Evolutionary conservation across 148 eudicot species (phyloP).

Genomic region (Rhododendron kiyosumense): DNA sequence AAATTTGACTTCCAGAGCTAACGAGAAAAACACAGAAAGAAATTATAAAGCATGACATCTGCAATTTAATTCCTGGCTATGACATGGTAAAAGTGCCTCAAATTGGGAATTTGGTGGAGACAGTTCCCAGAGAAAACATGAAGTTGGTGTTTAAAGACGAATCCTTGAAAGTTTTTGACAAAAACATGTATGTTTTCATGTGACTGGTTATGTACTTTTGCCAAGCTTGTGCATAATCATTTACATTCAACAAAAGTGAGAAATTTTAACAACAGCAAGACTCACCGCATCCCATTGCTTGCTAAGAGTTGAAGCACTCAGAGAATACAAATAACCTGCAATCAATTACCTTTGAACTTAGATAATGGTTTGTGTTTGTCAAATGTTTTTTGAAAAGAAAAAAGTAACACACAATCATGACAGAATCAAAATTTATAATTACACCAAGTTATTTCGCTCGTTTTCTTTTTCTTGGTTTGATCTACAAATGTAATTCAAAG

Average conservation of each 20-base stretch:
- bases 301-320: constrained; percentile 88
- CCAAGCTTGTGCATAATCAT: neutral
- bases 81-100: neutral
- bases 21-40: neutral
- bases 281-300: constrained; percentile 79
- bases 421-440: neutral
- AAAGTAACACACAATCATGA: neutral
- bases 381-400: neutral
- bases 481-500: neutral
- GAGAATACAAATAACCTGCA: constrained; percentile 82
- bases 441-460: neutral
- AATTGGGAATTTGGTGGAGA: neutral
- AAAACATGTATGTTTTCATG: neutral
- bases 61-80: neutral
- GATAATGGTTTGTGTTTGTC: neutral
- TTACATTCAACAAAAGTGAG: constrained; percentile 2
- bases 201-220: neutral
- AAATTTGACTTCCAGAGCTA: neutral
- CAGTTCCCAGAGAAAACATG: neutral
- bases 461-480: neutral
- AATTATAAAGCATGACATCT: neutral
- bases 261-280: constrained; percentile 7
- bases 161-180: neutral
- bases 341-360: constrained; percentile 4
- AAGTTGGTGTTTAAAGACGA: neutral